These are phyloP conservation scores for Coemansia sp. DNA, from an alignment of 192 early-diverging fungal species.

Conservation along the genomic window DNA sequence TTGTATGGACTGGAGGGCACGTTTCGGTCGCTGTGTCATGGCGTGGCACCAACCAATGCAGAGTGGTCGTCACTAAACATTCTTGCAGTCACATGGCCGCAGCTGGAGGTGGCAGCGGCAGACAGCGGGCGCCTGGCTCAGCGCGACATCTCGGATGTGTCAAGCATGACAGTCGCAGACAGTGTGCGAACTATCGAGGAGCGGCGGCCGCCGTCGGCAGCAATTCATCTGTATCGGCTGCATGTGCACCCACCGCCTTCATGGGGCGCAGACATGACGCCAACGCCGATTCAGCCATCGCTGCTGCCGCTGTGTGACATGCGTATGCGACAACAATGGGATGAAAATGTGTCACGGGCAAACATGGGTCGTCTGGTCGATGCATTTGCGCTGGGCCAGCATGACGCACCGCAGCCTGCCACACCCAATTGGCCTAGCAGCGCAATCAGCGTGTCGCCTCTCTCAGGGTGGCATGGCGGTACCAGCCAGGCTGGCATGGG, in stretches of 20 bases:
- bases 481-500: constrained; percentile 33
- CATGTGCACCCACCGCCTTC: constrained; percentile 42
- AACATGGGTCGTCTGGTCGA: constrained; percentile 41
- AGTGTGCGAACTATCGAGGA: constrained; percentile 31
- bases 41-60: constrained; percentile 40
- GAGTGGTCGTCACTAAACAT: constrained; percentile 56
- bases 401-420: background rate
- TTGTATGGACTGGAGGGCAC: constrained; percentile 35
- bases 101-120: constrained; percentile 31
- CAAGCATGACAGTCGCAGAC: constrained; percentile 37
- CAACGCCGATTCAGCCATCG: constrained; percentile 39
- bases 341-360: constrained; percentile 34
- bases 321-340: constrained; percentile 53
- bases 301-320: constrained; percentile 50
- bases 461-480: constrained; percentile 52
- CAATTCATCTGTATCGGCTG: constrained; percentile 47
- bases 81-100: constrained; percentile 51
- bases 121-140: constrained; percentile 40
- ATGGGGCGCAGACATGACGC: constrained; percentile 30
- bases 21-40: constrained; percentile 48
- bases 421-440: constrained; percentile 17
- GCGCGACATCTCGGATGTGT: constrained; percentile 43
- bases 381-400: constrained; percentile 8
- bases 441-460: constrained; percentile 40
- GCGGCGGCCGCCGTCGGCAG: constrained; percentile 39